These are phyloP conservation scores for Thuja plicata DNA, from an alignment of 83 land plant species.

Conservation along the genomic window DNA sequence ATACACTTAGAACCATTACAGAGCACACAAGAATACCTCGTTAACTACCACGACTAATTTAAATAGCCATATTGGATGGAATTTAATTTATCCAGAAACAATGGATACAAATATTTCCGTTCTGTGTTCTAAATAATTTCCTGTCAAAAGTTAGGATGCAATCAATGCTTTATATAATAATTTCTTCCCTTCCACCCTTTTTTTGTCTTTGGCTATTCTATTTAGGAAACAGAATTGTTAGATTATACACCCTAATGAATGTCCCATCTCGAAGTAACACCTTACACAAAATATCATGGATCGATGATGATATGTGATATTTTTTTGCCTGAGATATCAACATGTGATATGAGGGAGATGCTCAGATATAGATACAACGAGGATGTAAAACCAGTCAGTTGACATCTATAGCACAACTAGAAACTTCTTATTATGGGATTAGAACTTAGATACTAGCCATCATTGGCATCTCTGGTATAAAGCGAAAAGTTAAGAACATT, in stretches of 20 bases:
- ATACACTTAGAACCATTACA: not conserved
- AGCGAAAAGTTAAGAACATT: not conserved
- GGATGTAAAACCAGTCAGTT: not conserved
- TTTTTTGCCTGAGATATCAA: not conserved
- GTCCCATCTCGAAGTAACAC: not conserved
- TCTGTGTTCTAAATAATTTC: not conserved
- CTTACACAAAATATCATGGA: not conserved
- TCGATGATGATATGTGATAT: not conserved
- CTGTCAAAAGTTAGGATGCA: not conserved
- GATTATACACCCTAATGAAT: not conserved
- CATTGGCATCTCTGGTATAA: not conserved
- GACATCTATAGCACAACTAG: not conserved
- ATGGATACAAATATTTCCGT: not conserved
- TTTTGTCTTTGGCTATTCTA: not conserved
- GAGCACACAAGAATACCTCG: not conserved
- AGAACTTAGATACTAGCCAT: not conserved
- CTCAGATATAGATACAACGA: constrained; percentile 6
- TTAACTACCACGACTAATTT: not conserved
- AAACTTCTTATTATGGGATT: not conserved
- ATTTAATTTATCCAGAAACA: not conserved
- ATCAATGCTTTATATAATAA: not conserved
- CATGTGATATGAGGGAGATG: not conserved
- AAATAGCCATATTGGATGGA: not conserved
- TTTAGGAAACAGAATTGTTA: not conserved
- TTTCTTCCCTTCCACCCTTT: not conserved